A percentile compares a stretch with the other conserved stretches of the same genome.
These are phyloP conservation scores for Penicillium freii DNA, from an alignment of 2,329 filamentous ascomycete species.

Conservation along the genomic window DNA sequence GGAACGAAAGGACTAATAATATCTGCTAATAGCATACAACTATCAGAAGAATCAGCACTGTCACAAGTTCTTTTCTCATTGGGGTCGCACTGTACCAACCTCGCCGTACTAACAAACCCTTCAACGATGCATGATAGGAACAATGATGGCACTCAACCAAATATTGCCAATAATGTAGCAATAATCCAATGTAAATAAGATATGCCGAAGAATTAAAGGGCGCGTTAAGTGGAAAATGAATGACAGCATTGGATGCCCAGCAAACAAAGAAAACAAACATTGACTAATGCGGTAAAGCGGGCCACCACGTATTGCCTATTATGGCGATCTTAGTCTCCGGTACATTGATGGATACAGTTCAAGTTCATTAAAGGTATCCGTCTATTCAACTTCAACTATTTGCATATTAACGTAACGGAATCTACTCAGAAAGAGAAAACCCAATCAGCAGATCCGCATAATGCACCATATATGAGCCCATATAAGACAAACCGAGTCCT, in stretches of 20 bases:
- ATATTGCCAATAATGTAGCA: conserved; percentile 6
- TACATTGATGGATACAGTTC: background rate
- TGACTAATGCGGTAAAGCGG: conserved; percentile 23
- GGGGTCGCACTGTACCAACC: conserved; percentile 10
- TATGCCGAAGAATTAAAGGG: conserved; percentile 9
- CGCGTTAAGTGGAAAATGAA: conserved; percentile 6
- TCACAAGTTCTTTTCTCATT: conserved; percentile 2
- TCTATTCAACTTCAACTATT: background rate
- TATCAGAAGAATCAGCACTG: background rate
- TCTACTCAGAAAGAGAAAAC: conserved; percentile 12
- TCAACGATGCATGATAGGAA: conserved; percentile 16
- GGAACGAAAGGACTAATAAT: conserved; percentile 6
- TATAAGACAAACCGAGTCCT: conserved; percentile 36
- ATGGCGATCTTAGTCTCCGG: background rate
- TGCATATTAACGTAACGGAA: conserved; percentile 2
- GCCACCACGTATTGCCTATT: conserved; percentile 4
- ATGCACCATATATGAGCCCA: conserved; percentile 31
- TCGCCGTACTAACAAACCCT: conserved; percentile 2
- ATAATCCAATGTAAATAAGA: conserved; percentile 3
- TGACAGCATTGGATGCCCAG: background rate
- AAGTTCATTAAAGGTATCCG: background rate
- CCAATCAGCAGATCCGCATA: conserved; percentile 21
- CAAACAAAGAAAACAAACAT: conserved; percentile 32
- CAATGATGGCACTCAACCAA: conserved; percentile 7
- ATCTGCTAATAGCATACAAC: conserved; percentile 7